phyloP scores from a whole-genome alignment of 2,329 filamentous ascomycete genomes.

The Colletotrichum sp. region DNA sequence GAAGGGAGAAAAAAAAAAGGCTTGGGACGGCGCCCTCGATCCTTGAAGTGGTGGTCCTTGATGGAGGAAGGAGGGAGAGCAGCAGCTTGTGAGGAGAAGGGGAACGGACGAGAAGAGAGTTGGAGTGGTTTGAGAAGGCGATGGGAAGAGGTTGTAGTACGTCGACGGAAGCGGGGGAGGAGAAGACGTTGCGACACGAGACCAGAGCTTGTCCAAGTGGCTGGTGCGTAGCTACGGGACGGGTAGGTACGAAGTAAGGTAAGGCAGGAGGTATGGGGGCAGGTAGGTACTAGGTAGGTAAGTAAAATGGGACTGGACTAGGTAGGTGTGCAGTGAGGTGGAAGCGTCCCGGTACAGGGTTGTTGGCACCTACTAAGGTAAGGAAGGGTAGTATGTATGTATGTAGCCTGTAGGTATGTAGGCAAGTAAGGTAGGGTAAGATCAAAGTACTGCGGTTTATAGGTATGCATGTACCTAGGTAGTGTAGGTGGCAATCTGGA shows the following conservation, averaged over 20 bases:
- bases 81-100: constrained; percentile 20
- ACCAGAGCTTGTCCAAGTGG: constrained; percentile 25
- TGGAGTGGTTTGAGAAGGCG: constrained; percentile 22
- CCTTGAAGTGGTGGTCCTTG: constrained; percentile 2
- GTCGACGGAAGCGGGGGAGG: constrained; percentile 21
- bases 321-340: neutral
- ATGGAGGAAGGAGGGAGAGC: neutral
- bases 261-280: neutral
- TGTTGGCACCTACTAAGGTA: neutral
- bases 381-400: neutral
- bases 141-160: constrained; percentile 21
- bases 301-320: neutral
- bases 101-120: constrained; percentile 14
- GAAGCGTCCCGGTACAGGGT: neutral
- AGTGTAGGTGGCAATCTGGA: constrained; percentile 4
- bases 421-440: neutral
- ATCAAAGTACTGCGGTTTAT: neutral
- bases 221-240: constrained; percentile 17
- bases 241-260: constrained; percentile 15
- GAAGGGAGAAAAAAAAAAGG: neutral
- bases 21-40: constrained; percentile 4
- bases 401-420: neutral
- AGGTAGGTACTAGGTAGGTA: neutral
- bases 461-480: neutral
- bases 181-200: constrained; percentile 24